Evolutionary conservation across 1,284 basidiomycete genomes (phyloP).

Genomic region (Bothia castanella): DNA sequence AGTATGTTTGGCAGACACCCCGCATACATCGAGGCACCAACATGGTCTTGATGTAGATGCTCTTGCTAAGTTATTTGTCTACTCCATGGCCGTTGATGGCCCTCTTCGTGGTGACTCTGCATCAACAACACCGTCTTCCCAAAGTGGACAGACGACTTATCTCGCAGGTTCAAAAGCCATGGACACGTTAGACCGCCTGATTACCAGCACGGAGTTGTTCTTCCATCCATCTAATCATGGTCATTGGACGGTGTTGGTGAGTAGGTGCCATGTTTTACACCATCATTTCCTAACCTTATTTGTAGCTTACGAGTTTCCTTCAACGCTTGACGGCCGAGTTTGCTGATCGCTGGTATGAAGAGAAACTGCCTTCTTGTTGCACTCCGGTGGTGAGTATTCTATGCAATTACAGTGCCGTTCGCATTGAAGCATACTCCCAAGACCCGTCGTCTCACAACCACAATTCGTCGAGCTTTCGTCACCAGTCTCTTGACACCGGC

Average conservation of each 20-base stretch:
- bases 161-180: constrained; percentile 87
- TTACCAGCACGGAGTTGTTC: constrained; percentile 91
- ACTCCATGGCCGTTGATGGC: constrained; percentile 88
- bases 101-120: constrained; percentile 38
- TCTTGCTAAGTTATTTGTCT: constrained; percentile 85
- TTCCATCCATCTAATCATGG: constrained; percentile 88
- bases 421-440: constrained; percentile 28
- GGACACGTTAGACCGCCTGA: constrained; percentile 83
- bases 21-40: background rate
- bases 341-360: constrained; percentile 77
- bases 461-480: constrained; percentile 84
- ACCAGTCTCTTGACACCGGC: constrained; percentile 81
- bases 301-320: constrained; percentile 32
- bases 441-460: constrained; percentile 74
- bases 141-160: constrained; percentile 53
- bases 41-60: constrained; percentile 47
- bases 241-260: constrained; percentile 67
- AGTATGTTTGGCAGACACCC: constrained; percentile 21
- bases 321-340: constrained; percentile 76
- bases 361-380: constrained; percentile 76
- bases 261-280: background rate
- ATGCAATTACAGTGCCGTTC: background rate
- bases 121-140: constrained; percentile 61
- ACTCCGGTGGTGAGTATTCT: constrained; percentile 63
- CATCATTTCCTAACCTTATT: constrained; percentile 12